Conservation (phyloP, 176 grass and related monocot genomes). For the Oryza meyeriana region DNA sequence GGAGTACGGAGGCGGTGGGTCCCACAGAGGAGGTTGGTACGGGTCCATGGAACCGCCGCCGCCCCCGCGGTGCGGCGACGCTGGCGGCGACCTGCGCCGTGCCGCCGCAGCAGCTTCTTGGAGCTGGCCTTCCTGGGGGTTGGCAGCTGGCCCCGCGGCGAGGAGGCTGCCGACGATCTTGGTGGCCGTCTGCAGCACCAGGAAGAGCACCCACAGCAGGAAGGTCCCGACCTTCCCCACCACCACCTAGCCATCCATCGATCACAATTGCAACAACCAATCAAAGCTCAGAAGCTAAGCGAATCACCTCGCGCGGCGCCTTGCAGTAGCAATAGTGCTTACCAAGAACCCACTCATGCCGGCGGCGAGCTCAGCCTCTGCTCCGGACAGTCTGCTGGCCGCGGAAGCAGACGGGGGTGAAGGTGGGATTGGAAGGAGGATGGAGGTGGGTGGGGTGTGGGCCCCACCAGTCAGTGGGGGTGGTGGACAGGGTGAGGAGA, state of each 20-base stretch:
- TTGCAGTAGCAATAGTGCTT: background rate
- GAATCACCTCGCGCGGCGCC: too few species aligned
- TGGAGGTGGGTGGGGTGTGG: background rate
- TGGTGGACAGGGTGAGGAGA: background rate
- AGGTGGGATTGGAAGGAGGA: too few species aligned
- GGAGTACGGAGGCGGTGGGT: slow-evolving; percentile 11
- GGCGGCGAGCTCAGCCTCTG: background rate
- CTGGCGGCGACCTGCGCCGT: slow-evolving; percentile 32
- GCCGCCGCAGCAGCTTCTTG: slow-evolving; percentile 17
- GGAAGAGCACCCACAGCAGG: slow-evolving; percentile 54
- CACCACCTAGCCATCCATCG: slow-evolving; percentile 22
- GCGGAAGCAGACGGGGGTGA: background rate
- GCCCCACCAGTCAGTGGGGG: background rate
- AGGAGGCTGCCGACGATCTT: slow-evolving; percentile 48
- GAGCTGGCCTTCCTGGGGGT: slow-evolving; percentile 24
- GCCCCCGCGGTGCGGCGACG: slow-evolving; percentile 6
- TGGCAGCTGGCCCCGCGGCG: background rate
- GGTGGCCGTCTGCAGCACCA: slow-evolving; percentile 48
- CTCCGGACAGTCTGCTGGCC: background rate
- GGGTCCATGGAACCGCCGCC: background rate
- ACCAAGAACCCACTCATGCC: slow-evolving; percentile 55
- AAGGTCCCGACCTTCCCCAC: slow-evolving; percentile 43
- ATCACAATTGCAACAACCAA: background rate
- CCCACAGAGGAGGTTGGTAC: slow-evolving; percentile 26
- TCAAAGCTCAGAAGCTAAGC: background rate